A percentile compares a stretch with the other conserved stretches of the same genome.
Conservation (phyloP, 495 filamentous ascomycete species). For the Penicillium nucicola region DNA sequence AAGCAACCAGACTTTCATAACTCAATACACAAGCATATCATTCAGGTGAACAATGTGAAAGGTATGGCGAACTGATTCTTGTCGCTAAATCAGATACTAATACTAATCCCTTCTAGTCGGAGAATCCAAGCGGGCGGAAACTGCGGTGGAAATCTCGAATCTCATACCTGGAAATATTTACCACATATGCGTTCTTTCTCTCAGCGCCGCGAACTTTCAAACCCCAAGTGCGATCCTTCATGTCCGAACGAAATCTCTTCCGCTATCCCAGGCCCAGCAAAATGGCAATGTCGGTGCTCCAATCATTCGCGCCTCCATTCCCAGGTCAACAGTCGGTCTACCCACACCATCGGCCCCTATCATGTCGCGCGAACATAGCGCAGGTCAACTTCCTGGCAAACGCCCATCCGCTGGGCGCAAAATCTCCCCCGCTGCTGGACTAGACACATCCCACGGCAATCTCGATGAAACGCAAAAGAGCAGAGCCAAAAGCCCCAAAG, state of each 20-base stretch:
- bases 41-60: constrained; percentile 90
- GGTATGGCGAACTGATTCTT: constrained; percentile 43
- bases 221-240: constrained; percentile 82
- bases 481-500: constrained; percentile 24
- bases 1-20: constrained; percentile 73
- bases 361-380: constrained; percentile 62
- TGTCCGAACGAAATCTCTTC: constrained; percentile 63
- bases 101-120: constrained; percentile 58
- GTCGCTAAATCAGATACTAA: constrained; percentile 9
- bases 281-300: constrained; percentile 41
- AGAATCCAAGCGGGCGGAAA: constrained; percentile 79
- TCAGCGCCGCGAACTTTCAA: constrained; percentile 86
- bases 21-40: constrained; percentile 79
- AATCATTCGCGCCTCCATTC: constrained; percentile 42
- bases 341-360: constrained; percentile 49
- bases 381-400: constrained; percentile 53
- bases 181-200: constrained; percentile 84
- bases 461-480: constrained; percentile 37
- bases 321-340: constrained; percentile 50
- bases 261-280: constrained; percentile 50
- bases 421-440: constrained; percentile 67
- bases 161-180: constrained; percentile 85
- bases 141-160: constrained; percentile 82
- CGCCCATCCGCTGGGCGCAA: constrained; percentile 70
- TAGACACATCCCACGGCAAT: constrained; percentile 41